Evolutionary conservation across 163 green algal species (phyloP), one percentile per base, ranked within the genome.

Genomic region (Chlamydomonas reinhardtii): DNA sequence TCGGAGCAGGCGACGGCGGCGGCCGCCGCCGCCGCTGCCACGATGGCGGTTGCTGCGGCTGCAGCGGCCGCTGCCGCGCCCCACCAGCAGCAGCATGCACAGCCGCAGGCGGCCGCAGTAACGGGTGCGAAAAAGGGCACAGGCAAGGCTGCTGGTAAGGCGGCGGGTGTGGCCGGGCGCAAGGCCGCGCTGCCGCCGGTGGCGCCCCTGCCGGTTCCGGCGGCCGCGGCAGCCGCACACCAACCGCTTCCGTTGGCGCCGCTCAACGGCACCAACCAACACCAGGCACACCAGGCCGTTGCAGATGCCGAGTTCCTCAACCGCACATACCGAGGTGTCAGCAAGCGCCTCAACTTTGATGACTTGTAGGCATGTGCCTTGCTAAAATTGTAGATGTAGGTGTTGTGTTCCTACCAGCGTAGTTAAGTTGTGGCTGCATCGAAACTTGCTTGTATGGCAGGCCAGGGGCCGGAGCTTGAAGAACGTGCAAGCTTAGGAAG

Each of bases 271-370:
- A 12, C 14, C 6, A 17, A 12, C 48, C 48, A 56, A 2, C 48
- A 56, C 24, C 61, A 66, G 22, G 20, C 9, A 24, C 66, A 65
- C 43, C 76, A 84, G 31, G 69, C 32, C 1, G 79, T 85, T 32
- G 79, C 32, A 0, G 79, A 85, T 52, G 79, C 39, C 19, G 79
- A 73, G 48, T 85, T 78, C 68, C 52, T 85, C 19, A 71, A 70
- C 52, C 68, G 27, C 25, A 85, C 79, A 1, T 85, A 85, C 54
- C 68, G 79, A 0, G 79, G 79, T 1, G 52, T 85, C 15, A 85
- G 79, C 69, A 77, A 72, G 68, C 31, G 32, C 8, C 69, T 85
- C 24, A 73, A 85, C 79, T 85, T 85, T 32, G 79, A 85, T 70
- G 79, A 78, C 52, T 35, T 85, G 79, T 85, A 56, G 48, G 48